Conservation (phyloP, 2,329 filamentous ascomycete species). For the Stachybotrys chartarum region DNA sequence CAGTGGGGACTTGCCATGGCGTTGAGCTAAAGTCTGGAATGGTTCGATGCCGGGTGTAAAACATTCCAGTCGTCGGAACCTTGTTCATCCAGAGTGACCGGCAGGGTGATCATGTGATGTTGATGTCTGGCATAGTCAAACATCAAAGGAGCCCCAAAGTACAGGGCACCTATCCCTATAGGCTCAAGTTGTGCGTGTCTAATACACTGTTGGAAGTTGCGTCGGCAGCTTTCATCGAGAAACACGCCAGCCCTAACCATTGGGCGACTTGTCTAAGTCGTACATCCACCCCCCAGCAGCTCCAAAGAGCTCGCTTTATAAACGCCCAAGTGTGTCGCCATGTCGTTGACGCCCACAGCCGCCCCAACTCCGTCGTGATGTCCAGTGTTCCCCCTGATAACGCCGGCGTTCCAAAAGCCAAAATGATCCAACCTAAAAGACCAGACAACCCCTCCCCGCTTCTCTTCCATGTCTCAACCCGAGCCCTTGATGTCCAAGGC, state of each 20-base stretch:
- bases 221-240: not conserved
- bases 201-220: not conserved
- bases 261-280: not conserved
- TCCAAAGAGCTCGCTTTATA: too few relatives aligned
- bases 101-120: too few relatives aligned
- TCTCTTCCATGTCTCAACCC: not conserved
- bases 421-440: not conserved
- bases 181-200: not conserved
- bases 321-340: too few relatives aligned
- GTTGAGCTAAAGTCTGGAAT: too few relatives aligned
- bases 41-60: too few relatives aligned
- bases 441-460: not conserved
- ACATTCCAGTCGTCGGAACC: too few relatives aligned
- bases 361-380: too few relatives aligned
- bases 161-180: not conserved
- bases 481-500: conserved; percentile 50
- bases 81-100: too few relatives aligned
- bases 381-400: not conserved
- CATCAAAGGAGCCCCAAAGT: too few relatives aligned
- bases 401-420: not conserved
- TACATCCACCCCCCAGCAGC: not conserved
- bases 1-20: too few relatives aligned
- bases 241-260: not conserved
- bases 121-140: too few relatives aligned
- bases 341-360: too few relatives aligned